Percentiles rank a stretch among this genome's conserved stretches.
These are phyloP conservation scores for Purshia tridentata DNA, from an alignment of 306 rosid species.

Conservation along the genomic window DNA sequence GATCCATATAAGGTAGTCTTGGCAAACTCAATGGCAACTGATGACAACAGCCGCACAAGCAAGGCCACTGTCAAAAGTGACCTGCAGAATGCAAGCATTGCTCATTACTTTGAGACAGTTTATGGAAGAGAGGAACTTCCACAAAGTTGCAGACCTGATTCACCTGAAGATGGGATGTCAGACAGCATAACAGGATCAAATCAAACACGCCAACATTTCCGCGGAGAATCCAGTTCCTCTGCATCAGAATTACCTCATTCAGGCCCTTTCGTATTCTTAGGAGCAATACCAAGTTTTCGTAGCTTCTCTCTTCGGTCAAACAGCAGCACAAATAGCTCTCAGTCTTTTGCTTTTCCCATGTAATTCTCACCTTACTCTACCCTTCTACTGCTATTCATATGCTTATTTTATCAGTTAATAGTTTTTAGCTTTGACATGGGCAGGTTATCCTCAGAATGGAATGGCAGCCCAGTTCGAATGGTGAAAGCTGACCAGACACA, in stretches of 20 bases:
- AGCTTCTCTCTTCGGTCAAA: conserved; percentile 45
- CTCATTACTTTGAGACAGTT: conserved; percentile 2
- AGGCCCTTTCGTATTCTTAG: conserved; percentile 6
- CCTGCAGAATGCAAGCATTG: conserved; percentile 24
- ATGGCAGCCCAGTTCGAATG: conserved; percentile 86
- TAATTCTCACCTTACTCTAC: conserved; percentile 29
- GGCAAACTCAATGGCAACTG: conserved; percentile 24
- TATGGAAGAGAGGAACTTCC: conserved; percentile 30
- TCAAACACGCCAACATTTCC: conserved; percentile 18
- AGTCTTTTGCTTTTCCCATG: conserved; percentile 80
- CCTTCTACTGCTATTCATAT: neutral
- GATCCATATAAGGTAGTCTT: conserved; percentile 24
- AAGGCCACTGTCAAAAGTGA: conserved; percentile 10
- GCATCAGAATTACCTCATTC: conserved; percentile 15
- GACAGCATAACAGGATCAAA: conserved; percentile 19
- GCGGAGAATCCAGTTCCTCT: conserved; percentile 25
- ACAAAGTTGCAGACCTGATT: conserved; percentile 7
- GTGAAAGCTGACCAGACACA: conserved; percentile 34
- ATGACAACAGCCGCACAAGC: conserved; percentile 21
- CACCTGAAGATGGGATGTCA: conserved; percentile 22
- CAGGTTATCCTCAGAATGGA: conserved; percentile 76
- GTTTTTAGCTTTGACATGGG: conserved; percentile 4
- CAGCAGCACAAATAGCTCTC: conserved; percentile 66
- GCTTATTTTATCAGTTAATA: neutral
- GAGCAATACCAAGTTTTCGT: conserved; percentile 27